Percentiles rank a stretch among this genome's conserved stretches.
phyloP scores from a whole-genome alignment of 2,329 filamentous ascomycete genomes.

The Xylariaceae sp. region DNA sequence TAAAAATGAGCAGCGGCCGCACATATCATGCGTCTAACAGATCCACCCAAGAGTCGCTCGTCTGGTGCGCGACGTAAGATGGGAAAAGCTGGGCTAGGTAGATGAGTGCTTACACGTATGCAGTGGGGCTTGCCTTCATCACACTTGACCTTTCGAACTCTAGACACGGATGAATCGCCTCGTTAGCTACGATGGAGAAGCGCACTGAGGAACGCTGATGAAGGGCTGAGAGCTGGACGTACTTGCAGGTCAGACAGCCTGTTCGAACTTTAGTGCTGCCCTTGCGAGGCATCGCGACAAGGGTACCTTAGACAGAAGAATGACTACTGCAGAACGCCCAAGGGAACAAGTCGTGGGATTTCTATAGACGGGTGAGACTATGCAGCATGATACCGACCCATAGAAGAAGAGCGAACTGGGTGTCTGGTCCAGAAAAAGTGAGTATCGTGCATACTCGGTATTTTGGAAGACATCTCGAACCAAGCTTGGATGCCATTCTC shows the following conservation, averaged over 20 bases:
- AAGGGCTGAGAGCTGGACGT: constrained; percentile 7
- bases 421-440: too few relatives aligned
- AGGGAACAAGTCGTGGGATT: too few relatives aligned
- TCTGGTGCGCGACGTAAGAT: too few relatives aligned
- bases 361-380: too few relatives aligned
- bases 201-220: not conserved
- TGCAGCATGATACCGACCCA: too few relatives aligned
- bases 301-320: constrained; percentile 10
- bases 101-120: constrained; percentile 27
- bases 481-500: too few relatives aligned
- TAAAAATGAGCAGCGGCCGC: too few relatives aligned
- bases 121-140: constrained; percentile 38
- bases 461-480: too few relatives aligned
- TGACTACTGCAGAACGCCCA: not conserved
- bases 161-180: constrained; percentile 10
- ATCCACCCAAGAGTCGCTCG: not conserved
- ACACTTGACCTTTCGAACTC: constrained; percentile 39
- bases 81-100: too few relatives aligned
- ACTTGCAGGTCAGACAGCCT: constrained; percentile 37
- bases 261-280: constrained; percentile 37
- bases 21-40: too few relatives aligned
- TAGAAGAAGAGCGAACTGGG: too few relatives aligned
- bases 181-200: constrained; percentile 9
- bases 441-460: too few relatives aligned
- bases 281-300: constrained; percentile 34